phyloP scores from a whole-genome alignment of 805 yeast species.

The Wilhelminamyces savonicus region DNA sequence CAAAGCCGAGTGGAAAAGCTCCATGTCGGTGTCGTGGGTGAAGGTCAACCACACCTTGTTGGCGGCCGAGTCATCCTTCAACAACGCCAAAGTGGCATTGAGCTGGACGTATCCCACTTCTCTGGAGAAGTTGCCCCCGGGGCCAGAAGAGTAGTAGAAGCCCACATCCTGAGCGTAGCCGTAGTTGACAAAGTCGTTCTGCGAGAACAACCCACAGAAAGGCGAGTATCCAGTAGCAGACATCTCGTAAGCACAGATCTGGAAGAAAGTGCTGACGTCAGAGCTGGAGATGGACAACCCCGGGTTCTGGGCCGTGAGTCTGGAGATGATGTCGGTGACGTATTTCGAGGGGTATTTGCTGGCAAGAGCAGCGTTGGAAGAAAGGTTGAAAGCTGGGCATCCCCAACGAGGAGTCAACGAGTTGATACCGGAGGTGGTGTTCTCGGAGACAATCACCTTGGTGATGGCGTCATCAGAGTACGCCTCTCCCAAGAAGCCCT shows the following conservation, averaged over 20 bases:
- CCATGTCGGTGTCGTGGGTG: slow-evolving; percentile 11
- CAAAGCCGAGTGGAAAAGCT: slow-evolving; percentile 5
- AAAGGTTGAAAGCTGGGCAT: slow-evolving; percentile 2
- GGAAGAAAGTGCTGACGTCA: slow-evolving; percentile 6
- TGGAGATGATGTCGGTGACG: slow-evolving; percentile 12
- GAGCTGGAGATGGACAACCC: slow-evolving; percentile 6
- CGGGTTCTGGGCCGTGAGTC: slow-evolving; percentile 9
- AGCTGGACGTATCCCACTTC: slow-evolving; percentile 5
- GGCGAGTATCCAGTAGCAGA: slow-evolving; percentile 8
- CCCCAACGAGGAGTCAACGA: slow-evolving; percentile 6
- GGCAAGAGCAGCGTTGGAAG: slow-evolving; percentile 8
- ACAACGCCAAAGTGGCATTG: slow-evolving; percentile 6
- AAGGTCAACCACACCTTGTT: slow-evolving; percentile 9
- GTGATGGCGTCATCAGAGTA: slow-evolving; percentile 1
- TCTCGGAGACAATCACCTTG: slow-evolving; percentile 2
- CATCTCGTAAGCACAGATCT: slow-evolving; percentile 10
- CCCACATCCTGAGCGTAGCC: slow-evolving; percentile 6
- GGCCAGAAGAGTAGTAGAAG: slow-evolving; percentile 8
- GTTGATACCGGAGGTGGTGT: slow-evolving; percentile 3
- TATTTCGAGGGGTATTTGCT: slow-evolving; percentile 12
- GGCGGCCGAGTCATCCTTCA: slow-evolving; percentile 5
- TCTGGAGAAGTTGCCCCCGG: slow-evolving; percentile 6
- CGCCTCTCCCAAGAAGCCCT: slow-evolving; percentile 3
- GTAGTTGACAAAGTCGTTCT: slow-evolving; percentile 7
- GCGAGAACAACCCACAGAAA: slow-evolving; percentile 8